phyloP scores from a whole-genome alignment of 441 rosid genomes.

The Gossypium schwendimanii region DNA sequence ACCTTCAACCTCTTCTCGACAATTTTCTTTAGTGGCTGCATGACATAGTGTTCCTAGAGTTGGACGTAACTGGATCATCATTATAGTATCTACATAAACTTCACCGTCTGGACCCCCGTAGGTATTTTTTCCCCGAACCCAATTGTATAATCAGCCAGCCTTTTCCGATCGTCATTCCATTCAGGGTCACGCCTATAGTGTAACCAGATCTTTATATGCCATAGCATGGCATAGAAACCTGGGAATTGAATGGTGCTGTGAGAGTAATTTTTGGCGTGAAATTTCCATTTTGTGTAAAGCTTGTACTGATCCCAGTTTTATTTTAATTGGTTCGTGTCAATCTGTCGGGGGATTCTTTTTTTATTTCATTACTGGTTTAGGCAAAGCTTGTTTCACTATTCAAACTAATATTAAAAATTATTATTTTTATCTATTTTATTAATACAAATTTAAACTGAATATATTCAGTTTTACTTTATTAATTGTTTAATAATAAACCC shows the following conservation, averaged over 20 bases:
- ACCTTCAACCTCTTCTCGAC: too few relatives aligned
- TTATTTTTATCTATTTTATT: too few relatives aligned
- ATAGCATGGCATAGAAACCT: background rate
- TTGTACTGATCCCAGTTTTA: background rate
- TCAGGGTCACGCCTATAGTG: constrained; percentile 40
- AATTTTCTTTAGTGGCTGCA: constrained; percentile 29
- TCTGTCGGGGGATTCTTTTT: too few relatives aligned
- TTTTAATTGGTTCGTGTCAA: background rate
- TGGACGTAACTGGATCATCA: constrained; percentile 30
- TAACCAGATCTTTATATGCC: constrained; percentile 26
- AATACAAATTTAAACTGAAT: too few relatives aligned
- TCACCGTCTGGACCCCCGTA: constrained; percentile 42
- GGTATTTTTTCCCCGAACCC: constrained; percentile 49
- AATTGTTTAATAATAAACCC: too few relatives aligned
- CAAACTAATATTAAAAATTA: too few relatives aligned
- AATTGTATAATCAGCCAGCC: constrained; percentile 43
- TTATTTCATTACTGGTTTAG: too few relatives aligned
- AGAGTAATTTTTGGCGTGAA: background rate
- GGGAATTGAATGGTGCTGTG: background rate
- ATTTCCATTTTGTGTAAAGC: background rate
- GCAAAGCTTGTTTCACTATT: too few relatives aligned
- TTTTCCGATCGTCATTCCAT: constrained; percentile 40
- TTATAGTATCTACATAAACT: constrained; percentile 23
- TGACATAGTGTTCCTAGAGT: constrained; percentile 36
- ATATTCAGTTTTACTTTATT: too few relatives aligned